phyloP scores from a whole-genome alignment of 306 rosid genomes.

The Inga laurina region DNA sequence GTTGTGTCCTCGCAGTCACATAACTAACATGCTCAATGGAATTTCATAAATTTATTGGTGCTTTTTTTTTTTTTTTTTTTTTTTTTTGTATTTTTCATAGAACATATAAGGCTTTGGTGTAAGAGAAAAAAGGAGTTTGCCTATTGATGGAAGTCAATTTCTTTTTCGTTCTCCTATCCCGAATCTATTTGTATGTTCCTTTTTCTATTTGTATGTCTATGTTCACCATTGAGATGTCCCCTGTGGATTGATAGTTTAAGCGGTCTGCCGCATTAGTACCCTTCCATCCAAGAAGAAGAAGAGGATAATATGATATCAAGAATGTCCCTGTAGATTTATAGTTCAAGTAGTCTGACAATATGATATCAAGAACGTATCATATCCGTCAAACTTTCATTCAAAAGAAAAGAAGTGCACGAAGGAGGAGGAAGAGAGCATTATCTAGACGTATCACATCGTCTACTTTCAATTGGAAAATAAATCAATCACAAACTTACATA shows the following conservation, averaged over 20 bases:
- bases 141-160: not conserved
- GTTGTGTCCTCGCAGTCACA: not conserved
- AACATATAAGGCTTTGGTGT: not conserved
- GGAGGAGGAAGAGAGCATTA: no score
- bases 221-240: not conserved
- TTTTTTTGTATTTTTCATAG: not conserved
- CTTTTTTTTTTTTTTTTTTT: not conserved
- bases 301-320: no score
- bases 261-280: not conserved
- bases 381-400: no score
- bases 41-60: not conserved
- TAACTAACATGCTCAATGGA: not conserved
- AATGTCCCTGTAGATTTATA: no score
- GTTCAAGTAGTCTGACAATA: no score
- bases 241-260: not conserved
- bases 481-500: no score
- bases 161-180: not conserved
- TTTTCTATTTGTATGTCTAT: not conserved
- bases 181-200: no score
- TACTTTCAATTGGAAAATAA: no score
- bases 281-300: not conserved
- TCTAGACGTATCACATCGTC: no score
- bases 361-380: no score
- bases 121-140: not conserved
- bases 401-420: no score